Evolutionary conservation across 2,329 filamentous ascomycete genomes (phyloP).

Genomic region (Colletotrichum sp.): DNA sequence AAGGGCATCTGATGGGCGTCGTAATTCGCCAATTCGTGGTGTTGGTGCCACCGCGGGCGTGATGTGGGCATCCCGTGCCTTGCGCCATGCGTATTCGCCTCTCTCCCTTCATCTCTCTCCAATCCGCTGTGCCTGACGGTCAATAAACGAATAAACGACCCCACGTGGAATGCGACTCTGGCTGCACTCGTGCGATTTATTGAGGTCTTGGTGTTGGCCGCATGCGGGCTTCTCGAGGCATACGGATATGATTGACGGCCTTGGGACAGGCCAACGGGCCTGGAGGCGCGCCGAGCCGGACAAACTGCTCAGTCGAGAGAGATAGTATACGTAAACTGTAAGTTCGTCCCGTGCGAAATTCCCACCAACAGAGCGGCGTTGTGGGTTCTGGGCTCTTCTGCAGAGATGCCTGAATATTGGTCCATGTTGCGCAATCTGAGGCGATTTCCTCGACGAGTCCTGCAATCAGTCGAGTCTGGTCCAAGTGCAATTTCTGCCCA

Average conservation of each 20-base stretch:
- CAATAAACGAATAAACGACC: background rate
- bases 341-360: background rate
- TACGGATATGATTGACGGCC: background rate
- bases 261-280: background rate
- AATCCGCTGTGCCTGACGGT: background rate
- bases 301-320: background rate
- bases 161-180: slow-evolving; percentile 6
- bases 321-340: background rate
- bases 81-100: slow-evolving; percentile 9
- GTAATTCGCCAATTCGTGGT: background rate
- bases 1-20: background rate
- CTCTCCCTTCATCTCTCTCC: slow-evolving; percentile 2
- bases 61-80: background rate
- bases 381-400: background rate
- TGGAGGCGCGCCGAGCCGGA: background rate
- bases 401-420: background rate
- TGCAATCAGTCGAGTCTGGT: background rate
- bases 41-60: background rate
- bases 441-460: background rate
- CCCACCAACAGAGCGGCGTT: background rate
- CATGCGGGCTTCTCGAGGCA: background rate
- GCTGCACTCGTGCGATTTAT: background rate
- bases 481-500: background rate
- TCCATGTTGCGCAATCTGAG: background rate
- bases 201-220: background rate